These are phyloP conservation scores for Anethum foeniculum DNA, from an alignment of 140 eudicot species.

Conservation along the genomic window DNA sequence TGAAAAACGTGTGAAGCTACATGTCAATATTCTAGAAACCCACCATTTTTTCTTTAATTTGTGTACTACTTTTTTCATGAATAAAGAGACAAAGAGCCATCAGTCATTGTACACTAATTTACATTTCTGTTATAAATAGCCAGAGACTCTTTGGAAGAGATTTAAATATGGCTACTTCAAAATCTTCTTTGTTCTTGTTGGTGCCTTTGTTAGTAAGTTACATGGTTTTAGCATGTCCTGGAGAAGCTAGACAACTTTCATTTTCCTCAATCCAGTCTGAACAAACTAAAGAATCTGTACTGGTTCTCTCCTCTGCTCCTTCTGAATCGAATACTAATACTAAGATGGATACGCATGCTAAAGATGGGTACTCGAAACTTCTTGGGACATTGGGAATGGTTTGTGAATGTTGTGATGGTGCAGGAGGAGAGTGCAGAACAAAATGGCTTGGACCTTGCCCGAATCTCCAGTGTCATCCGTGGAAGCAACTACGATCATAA, in stretches of 20 bases:
- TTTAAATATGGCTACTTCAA: background rate
- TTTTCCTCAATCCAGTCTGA: background rate
- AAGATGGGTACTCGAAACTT: constrained; percentile 6
- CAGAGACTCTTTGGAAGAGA: background rate
- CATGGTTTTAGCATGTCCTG: constrained; percentile 5
- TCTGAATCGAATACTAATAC: background rate
- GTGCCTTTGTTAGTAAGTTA: constrained; percentile 1
- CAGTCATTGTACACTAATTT: background rate
- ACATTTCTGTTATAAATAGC: background rate
- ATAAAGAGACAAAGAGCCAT: background rate
- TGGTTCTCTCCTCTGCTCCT: background rate
- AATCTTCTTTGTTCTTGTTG: constrained; percentile 2
- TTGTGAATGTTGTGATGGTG: constrained; percentile 30
- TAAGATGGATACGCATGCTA: background rate
- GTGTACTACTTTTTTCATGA: background rate
- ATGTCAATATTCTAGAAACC: background rate
- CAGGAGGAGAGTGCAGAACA: constrained; percentile 22
- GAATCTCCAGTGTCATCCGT: constrained; percentile 23
- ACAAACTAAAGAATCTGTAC: background rate
- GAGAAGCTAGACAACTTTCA: constrained; percentile 19
- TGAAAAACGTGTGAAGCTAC: background rate
- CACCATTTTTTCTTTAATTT: background rate
- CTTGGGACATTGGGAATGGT: constrained; percentile 20
- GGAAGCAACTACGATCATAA: constrained; percentile 19
- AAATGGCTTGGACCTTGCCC: constrained; percentile 25